phyloP scores from a whole-genome alignment of 2,329 filamentous ascomycete genomes.

The Chaetomium sp. region DNA sequence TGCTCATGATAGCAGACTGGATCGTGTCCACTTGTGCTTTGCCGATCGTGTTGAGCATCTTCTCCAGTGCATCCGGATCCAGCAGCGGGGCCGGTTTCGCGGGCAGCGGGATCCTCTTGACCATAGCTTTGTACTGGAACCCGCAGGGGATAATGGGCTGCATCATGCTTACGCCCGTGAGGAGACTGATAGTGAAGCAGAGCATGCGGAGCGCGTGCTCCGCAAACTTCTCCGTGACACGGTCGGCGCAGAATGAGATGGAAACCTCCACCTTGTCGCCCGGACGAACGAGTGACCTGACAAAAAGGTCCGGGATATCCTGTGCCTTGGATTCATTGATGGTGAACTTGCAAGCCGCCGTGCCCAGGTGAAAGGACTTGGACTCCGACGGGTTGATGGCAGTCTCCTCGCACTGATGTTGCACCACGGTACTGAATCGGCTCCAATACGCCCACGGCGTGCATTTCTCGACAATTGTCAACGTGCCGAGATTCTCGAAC shows the following conservation, averaged over 20 bases:
- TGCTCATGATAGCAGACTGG: constrained; percentile 36
- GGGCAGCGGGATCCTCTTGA: constrained; percentile 38
- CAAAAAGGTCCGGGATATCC: constrained; percentile 40
- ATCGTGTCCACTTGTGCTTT: constrained; percentile 36
- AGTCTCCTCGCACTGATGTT: constrained; percentile 41
- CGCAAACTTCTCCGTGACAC: constrained; percentile 36
- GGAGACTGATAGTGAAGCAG: constrained; percentile 38
- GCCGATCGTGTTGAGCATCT: constrained; percentile 28
- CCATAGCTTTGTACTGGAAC: constrained; percentile 33
- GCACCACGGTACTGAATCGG: constrained; percentile 48
- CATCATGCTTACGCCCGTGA: constrained; percentile 41
- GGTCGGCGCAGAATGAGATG: constrained; percentile 41
- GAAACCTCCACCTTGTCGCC: constrained; percentile 35
- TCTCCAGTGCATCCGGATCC: constrained; percentile 12
- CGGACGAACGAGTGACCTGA: constrained; percentile 35
- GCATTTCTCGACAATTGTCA: constrained; percentile 47
- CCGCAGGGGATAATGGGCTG: constrained; percentile 41
- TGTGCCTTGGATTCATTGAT: constrained; percentile 35
- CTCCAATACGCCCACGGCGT: constrained; percentile 49
- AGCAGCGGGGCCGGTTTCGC: constrained; percentile 17
- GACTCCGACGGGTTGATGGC: constrained; percentile 30
- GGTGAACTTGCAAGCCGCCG: constrained; percentile 39
- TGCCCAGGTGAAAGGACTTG: constrained; percentile 39
- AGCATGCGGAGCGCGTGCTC: constrained; percentile 41
- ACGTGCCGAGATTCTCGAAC: constrained; percentile 45